Evolutionary conservation across 352 stramenopile genomes (phyloP).

Genomic region (Thraustotheca clavata): DNA sequence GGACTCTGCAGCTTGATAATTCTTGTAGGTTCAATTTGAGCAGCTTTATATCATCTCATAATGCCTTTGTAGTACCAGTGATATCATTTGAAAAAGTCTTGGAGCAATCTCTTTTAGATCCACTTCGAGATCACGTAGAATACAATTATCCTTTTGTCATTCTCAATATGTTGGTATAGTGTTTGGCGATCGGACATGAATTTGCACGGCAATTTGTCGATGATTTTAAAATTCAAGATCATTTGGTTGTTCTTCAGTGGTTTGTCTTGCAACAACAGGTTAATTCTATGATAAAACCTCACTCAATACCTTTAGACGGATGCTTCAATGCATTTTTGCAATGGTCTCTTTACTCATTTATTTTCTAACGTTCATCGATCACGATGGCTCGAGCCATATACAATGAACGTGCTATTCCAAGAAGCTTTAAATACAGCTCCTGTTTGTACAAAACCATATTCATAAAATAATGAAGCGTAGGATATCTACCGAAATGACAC

Average conservation of each 20-base stretch:
- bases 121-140: not conserved
- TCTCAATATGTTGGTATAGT: conserved; percentile 2
- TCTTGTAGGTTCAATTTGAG: no score
- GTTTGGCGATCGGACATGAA: not conserved
- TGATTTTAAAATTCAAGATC: not conserved
- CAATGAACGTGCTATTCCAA: conserved; percentile 5
- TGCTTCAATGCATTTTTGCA: not conserved
- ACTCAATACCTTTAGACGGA: not conserved
- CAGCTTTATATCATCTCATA: no score
- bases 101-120: not conserved
- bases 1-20: no score
- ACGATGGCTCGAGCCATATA: conserved; percentile 6
- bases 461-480: not conserved
- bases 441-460: not conserved
- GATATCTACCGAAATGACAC: not conserved
- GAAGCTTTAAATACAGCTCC: not conserved
- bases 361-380: not conserved
- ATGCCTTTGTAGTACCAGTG: not conserved
- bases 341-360: not conserved
- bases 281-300: not conserved
- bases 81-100: not conserved
- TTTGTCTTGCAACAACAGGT: conserved; percentile 18
- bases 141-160: not conserved
- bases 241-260: not conserved
- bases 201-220: not conserved